phyloP scores from a whole-genome alignment of 768 basidiomycete genomes.

The Tulasnella sp. region DNA sequence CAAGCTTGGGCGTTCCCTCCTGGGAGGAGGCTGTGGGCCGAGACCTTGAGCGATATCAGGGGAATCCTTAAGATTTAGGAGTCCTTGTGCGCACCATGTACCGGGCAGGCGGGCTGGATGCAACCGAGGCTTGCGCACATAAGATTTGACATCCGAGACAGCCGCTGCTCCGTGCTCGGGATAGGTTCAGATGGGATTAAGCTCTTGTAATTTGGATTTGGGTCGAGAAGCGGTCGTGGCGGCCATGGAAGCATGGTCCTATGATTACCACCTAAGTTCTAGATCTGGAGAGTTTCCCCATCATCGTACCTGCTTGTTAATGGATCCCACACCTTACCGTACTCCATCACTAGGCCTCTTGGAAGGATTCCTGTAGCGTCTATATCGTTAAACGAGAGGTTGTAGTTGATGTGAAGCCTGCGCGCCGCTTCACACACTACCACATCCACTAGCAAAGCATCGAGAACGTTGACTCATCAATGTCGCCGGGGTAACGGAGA shows the following conservation, averaged over 20 bases:
- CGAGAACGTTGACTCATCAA: conserved; percentile 10
- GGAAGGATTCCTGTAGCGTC: conserved; percentile 51
- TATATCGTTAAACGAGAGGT: conserved; percentile 45
- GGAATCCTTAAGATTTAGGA: background rate
- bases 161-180: background rate
- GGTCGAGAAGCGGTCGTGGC: too few species aligned
- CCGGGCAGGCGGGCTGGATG: background rate
- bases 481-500: background rate
- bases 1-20: background rate
- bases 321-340: conserved; percentile 10
- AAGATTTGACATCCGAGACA: background rate
- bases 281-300: too few species aligned
- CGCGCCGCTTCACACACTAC: conserved; percentile 49
- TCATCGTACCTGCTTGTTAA: background rate
- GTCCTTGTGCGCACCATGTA: background rate
- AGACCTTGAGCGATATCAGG: background rate
- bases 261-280: background rate
- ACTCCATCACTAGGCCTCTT: conserved; percentile 32
- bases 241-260: conserved; percentile 19
- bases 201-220: background rate
- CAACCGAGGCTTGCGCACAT: background rate
- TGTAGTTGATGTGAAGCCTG: conserved; percentile 41
- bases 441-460: conserved; percentile 43
- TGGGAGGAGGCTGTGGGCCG: background rate
- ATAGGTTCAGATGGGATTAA: background rate